Base-by-base conservation (phyloP, 2,329 filamentous ascomycete genomes). In the Pseudogymnoascus sp. region DNA sequence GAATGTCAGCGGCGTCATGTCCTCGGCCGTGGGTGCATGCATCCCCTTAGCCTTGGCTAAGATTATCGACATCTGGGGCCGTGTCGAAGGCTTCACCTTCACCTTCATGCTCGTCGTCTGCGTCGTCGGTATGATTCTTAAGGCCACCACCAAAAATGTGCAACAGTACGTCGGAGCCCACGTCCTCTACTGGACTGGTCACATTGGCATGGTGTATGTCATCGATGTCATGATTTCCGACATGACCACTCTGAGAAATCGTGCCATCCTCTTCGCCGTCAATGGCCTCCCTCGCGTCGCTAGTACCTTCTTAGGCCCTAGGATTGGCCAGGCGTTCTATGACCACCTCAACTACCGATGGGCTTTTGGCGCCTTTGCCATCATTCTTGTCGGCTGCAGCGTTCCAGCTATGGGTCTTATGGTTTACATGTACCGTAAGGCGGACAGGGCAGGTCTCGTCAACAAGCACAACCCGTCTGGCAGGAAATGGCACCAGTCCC, bases 81-180 rank as follows among this genome's bases (percentile, higher is more conserved):
- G 79, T 40, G 71, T 74, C 46, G 75, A 80, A 63, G 79, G 78
- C n/a, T n/a, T n/a, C n/a, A n/a, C n/a, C 1, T 79, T 79, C 66
- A 37, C 76, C 76, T 70, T 68, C 79, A 56, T 56, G 46, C 46
- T 56, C 12, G 38, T 78, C 16, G 7, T 50, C 70, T 79, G 28
- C 76, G 37, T 63, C 12, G 68, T 80, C 11, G 82, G 81, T 6
- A 76, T 87, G 71, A 80, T 86, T 66, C 81, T 89, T 74, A 88
- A 87, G 76, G 87, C 87, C 14, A 78, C 78, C 1, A 87, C 80
- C 70, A 75, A 81, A 40, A 81, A 81, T 64, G 77, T 88, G 35
- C 76, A 81, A 66, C 82, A 81, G 2, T 88, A 85, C 70, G 81
- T 82, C 53, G 84, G 26, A n/a, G 60, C 60, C 14, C 78, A 86